These are phyloP conservation scores for Emmonsia crescens DNA, from an alignment of 2,329 filamentous ascomycete genomes.

Conservation along the genomic window DNA sequence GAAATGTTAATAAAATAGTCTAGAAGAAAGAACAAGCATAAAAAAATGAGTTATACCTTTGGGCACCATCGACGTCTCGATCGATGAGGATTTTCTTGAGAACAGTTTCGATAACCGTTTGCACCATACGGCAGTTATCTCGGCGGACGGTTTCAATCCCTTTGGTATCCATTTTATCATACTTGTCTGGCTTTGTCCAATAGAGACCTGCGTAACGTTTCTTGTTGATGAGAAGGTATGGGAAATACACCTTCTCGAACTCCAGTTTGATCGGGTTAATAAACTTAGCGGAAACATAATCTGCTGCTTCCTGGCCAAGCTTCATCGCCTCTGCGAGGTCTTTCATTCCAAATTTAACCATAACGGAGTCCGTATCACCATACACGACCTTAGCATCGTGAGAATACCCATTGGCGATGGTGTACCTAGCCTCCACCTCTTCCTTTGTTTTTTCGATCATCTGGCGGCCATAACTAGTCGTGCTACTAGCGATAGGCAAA, in stretches of 20 bases:
- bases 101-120: slow-evolving; percentile 95
- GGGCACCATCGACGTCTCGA: slow-evolving; percentile 75
- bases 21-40: not conserved
- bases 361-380: slow-evolving; percentile 97
- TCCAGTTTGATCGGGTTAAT: slow-evolving; percentile 96
- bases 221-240: slow-evolving; percentile 98
- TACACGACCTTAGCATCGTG: slow-evolving; percentile 97
- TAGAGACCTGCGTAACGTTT: slow-evolving; percentile 97
- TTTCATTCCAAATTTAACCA: slow-evolving; percentile 94
- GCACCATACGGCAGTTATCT: slow-evolving; percentile 91
- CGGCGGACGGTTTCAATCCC: slow-evolving; percentile 96
- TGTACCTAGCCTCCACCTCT: slow-evolving; percentile 87
- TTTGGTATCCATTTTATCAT: slow-evolving; percentile 99
- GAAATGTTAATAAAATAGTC: slow-evolving; percentile 26
- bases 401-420: slow-evolving; percentile 83
- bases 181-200: slow-evolving; percentile 90
- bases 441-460: slow-evolving; percentile 98
- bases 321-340: slow-evolving; percentile 87
- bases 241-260: slow-evolving; percentile 98
- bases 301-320: slow-evolving; percentile 83
- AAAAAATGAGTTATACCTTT: slow-evolving; percentile 59
- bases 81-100: slow-evolving; percentile 93
- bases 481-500: slow-evolving; percentile 89
- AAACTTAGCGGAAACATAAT: slow-evolving; percentile 83
- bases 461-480: slow-evolving; percentile 89